phyloP scores from a whole-genome alignment of 805 yeast species.

The Candida verbasci region DNA sequence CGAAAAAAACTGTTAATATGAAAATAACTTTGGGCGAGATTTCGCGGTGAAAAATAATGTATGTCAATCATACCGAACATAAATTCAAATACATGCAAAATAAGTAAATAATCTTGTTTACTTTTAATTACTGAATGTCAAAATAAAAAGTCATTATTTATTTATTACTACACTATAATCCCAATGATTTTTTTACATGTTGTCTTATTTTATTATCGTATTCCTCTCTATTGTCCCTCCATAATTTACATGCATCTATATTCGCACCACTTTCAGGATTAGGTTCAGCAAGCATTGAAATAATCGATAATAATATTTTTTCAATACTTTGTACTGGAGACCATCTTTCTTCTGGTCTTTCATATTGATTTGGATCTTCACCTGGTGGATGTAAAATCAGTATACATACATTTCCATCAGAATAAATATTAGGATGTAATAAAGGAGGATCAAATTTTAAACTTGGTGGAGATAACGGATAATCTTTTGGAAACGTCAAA shows the following conservation, averaged over 20 bases:
- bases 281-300: conserved; percentile 96
- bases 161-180: conserved; percentile 32
- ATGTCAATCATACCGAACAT: too few species aligned
- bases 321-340: conserved; percentile 98
- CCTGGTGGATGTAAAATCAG: conserved; percentile 96
- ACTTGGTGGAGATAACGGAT: conserved; percentile 79
- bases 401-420: conserved; percentile 94
- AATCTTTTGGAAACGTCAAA: conserved; percentile 69
- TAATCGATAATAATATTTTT: conserved; percentile 85
- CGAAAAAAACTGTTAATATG: too few species aligned
- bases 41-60: too few species aligned
- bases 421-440: conserved; percentile 89
- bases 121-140: too few species aligned
- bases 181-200: conserved; percentile 70
- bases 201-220: conserved; percentile 61
- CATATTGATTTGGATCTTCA: conserved; percentile 94
- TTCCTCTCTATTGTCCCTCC: conserved; percentile 79
- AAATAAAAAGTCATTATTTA: not conserved
- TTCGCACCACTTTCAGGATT: conserved; percentile 96
- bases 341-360: conserved; percentile 95
- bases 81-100: too few species aligned
- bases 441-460: conserved; percentile 75
- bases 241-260: conserved; percentile 71
- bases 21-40: too few species aligned
- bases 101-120: too few species aligned